phyloP scores from a whole-genome alignment of 108 stramenopile species.

The Epipyxis sp. region DNA sequence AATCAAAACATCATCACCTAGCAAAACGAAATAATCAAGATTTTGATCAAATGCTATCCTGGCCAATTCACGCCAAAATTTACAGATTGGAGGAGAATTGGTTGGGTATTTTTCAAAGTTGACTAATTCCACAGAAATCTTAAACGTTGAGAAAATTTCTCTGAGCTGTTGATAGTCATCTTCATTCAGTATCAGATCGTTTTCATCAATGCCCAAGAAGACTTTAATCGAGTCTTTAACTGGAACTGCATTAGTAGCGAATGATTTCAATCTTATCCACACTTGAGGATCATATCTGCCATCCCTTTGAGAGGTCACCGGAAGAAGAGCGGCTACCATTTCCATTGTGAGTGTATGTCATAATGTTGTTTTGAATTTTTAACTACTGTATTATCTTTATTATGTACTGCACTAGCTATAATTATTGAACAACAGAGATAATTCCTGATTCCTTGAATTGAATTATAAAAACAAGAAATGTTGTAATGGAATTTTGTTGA shows the following conservation, averaged over 20 bases:
- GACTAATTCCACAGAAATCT: no score
- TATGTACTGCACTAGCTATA: no score
- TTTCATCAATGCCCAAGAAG: neutral
- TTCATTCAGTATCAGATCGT: no score
- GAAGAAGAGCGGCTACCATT: neutral
- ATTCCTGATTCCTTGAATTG: no score
- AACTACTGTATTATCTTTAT: no score
- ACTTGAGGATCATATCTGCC: neutral
- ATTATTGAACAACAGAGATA: no score
- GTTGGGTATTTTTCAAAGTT: neutral
- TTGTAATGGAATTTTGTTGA: no score
- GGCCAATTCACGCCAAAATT: neutral
- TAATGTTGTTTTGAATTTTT: no score
- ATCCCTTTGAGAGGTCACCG: neutral
- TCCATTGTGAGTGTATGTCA: neutral
- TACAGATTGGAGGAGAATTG: conserved; percentile 6
- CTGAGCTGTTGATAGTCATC: no score
- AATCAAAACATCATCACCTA: conserved; percentile 31
- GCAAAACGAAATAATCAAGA: neutral
- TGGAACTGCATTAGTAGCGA: no score
- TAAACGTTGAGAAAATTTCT: no score
- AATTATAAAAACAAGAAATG: no score
- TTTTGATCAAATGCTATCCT: neutral
- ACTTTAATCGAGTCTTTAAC: neutral
- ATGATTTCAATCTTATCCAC: neutral